phyloP scores from a whole-genome alignment of 2,329 filamentous ascomycete species.

The Fusarium staphyleae region DNA sequence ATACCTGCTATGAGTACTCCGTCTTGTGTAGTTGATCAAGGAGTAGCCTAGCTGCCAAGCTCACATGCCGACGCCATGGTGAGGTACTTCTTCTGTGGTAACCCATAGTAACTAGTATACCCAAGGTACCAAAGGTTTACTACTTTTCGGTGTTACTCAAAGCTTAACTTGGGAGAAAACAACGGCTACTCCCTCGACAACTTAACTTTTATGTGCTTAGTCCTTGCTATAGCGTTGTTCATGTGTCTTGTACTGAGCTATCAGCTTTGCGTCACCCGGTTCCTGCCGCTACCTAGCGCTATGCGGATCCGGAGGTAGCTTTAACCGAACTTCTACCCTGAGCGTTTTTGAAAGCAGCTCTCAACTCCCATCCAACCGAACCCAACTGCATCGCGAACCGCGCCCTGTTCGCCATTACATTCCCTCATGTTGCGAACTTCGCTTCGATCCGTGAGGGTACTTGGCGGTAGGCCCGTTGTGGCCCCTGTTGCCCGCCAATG shows the following conservation, averaged over 20 bases:
- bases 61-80: too few relatives aligned
- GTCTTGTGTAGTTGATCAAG: too few relatives aligned
- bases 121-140: too few relatives aligned
- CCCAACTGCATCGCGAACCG: constrained; percentile 41
- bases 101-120: too few relatives aligned
- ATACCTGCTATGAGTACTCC: too few relatives aligned
- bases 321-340: constrained; percentile 56
- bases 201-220: background rate
- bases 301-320: constrained; percentile 40
- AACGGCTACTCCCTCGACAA: too few relatives aligned
- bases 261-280: constrained; percentile 46
- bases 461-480: constrained; percentile 62
- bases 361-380: constrained; percentile 45
- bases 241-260: background rate
- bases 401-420: constrained; percentile 54
- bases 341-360: constrained; percentile 51
- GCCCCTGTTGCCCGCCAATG: constrained; percentile 65
- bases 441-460: constrained; percentile 68
- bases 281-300: constrained; percentile 44
- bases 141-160: too few relatives aligned
- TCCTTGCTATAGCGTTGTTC: background rate
- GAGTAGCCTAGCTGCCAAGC: too few relatives aligned
- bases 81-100: too few relatives aligned
- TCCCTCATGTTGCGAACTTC: constrained; percentile 74
- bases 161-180: too few relatives aligned